These are phyloP conservation scores for Claviceps sorghi DNA, from an alignment of 2,329 filamentous ascomycete genomes.

Conservation along the genomic window DNA sequence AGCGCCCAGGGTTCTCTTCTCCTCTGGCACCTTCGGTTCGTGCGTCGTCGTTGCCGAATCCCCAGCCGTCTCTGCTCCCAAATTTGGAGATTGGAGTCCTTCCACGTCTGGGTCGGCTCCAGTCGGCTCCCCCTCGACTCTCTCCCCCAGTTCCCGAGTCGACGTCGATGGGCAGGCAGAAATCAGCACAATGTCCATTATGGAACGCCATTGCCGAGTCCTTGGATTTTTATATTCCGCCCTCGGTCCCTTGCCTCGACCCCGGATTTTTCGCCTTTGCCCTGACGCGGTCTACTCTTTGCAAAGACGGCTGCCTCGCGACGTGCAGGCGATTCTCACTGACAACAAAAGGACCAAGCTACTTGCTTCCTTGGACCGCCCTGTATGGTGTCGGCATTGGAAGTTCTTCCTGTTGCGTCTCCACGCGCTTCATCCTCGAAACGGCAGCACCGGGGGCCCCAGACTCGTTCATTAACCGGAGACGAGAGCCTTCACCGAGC, in stretches of 20 bases:
- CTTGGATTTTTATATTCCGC: neutral
- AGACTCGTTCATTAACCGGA: conserved; percentile 6
- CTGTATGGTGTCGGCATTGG: neutral
- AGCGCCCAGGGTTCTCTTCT: neutral
- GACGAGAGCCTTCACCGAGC: conserved; percentile 6
- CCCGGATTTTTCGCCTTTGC: neutral
- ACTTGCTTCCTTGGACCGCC: neutral
- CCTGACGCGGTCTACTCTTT: neutral
- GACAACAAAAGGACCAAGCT: neutral
- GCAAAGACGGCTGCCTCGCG: too few relatives aligned
- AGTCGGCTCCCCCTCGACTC: neutral
- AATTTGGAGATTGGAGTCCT: neutral
- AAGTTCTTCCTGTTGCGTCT: conserved; percentile 3
- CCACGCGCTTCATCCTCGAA: conserved; percentile 7
- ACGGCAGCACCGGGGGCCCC: conserved; percentile 7
- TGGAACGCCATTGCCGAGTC: neutral
- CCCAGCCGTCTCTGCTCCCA: neutral
- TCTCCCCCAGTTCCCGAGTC: too few relatives aligned
- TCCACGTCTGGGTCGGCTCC: neutral
- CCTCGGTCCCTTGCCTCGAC: neutral
- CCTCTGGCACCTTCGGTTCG: neutral
- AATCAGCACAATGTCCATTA: neutral
- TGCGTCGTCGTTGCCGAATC: neutral
- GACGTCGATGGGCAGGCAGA: neutral
- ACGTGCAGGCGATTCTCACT: neutral